Base-by-base conservation (phyloP, 2,329 filamentous ascomycete species). In the Botryotinia globosa region DNA sequence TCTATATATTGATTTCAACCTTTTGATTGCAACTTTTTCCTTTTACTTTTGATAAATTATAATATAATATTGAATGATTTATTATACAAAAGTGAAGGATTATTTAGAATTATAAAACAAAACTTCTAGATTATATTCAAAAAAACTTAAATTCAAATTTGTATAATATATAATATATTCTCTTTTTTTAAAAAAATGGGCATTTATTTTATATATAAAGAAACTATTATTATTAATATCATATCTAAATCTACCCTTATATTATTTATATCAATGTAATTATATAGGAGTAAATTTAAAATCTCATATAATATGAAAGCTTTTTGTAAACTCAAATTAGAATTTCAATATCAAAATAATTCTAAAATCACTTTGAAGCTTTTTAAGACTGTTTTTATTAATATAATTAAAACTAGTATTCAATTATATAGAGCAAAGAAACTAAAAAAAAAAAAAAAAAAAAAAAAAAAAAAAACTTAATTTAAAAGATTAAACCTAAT, bases 71-170 rank as follows among this genome's bases (percentile, higher is more conserved):
- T 54, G 0, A 54, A 54, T 6, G 2, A n/a, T 54, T 14, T 2
- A 8, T 3, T 56, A 14, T n/a, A 56, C 0, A 56, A 56, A 29
- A 29, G 2, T 0, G 5, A 2, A 0, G 14, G 51, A 3, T n/a
- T 20, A 51, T 12, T 7, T 51, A 22, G 9, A 4, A 51, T 51
- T 2, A 5, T 6, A 3, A 56, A 32, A 56, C 0, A 2, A 0
- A 56, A 56, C n/a, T 56, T 56, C 0, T 32, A 2, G 3, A 1
- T 29, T 1, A 14, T 56, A 16, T 56, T 56, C 14, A 56, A 56
- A 29, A 29, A 0, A 56, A 0, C 14, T 3, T n/a, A n/a, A n/a
- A n/a, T n/a, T n/a, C n/a, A n/a, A n/a, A n/a, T n/a, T n/a, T n/a
- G n/a, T n/a, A n/a, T n/a, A n/a, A n/a, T n/a, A n/a, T n/a, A n/a